Conservation (phyloP, 2,329 filamentous ascomycete species). For the Penicillium verrucosum region DNA sequence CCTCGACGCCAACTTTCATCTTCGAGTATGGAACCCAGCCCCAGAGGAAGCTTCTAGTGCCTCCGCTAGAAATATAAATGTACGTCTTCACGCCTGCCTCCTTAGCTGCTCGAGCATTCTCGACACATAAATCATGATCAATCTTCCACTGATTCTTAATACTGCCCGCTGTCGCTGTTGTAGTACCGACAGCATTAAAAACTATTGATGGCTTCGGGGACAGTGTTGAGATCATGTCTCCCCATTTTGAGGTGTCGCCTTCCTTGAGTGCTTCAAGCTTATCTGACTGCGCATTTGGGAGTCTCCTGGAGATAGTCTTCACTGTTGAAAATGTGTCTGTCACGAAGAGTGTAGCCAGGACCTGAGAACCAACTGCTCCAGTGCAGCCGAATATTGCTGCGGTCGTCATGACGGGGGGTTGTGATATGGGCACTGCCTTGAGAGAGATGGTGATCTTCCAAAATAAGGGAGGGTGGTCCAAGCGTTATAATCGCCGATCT, state of each 20-base stretch:
- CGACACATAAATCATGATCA: slow-evolving; percentile 38
- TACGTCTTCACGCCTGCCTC: slow-evolving; percentile 36
- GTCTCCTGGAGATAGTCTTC: slow-evolving; percentile 29
- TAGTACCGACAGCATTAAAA: slow-evolving; percentile 38
- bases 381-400: slow-evolving; percentile 33
- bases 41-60: slow-evolving; percentile 29
- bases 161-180: slow-evolving; percentile 31
- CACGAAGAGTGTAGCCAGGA: slow-evolving; percentile 28
- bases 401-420: slow-evolving; percentile 26
- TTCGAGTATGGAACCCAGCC: slow-evolving; percentile 34
- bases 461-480: background rate
- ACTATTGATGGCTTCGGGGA: slow-evolving; percentile 25
- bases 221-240: slow-evolving; percentile 23
- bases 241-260: slow-evolving; percentile 33
- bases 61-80: slow-evolving; percentile 36
- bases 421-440: background rate
- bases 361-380: slow-evolving; percentile 33
- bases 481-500: background rate
- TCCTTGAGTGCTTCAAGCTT: slow-evolving; percentile 31
- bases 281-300: slow-evolving; percentile 22
- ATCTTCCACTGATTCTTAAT: slow-evolving; percentile 38
- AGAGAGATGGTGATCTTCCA: background rate
- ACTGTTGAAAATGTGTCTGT: slow-evolving; percentile 23
- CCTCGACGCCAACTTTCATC: slow-evolving; percentile 40
- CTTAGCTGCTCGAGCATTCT: slow-evolving; percentile 37